Base-by-base conservation (phyloP, 768 basidiomycete species). In the Astraeus odoratus region DNA sequence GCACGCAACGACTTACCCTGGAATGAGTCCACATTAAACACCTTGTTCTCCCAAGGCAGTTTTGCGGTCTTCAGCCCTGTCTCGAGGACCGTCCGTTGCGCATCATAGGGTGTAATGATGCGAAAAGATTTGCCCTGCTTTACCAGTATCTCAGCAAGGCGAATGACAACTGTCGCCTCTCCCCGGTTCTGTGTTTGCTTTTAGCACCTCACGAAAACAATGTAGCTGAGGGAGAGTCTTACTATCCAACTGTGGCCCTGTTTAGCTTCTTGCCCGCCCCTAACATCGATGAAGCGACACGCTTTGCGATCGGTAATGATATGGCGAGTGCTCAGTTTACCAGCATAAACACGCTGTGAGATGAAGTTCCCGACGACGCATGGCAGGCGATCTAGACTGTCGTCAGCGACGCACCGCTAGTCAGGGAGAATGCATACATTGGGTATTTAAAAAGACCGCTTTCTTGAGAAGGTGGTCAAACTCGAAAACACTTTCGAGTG, bases 31-130 rank as follows among this genome's bases (percentile, higher is more conserved):
- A 88, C 77, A 51, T 83, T 86, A 65, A 84, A 87, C 24, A 77
- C 76, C 45, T 72, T 88, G 57, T 87, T 75, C 30, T 72, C 61
- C 80, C 78, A 83, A 0, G 59, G 27, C 5, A 90, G 57, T 0
- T 63, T 65, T 12, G 59, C 64, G 1, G 39, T 33, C 53, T 78
- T 71, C 60, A 91, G 75, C 5, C 48, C 53, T 1, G 58, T 54
- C 59, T 89, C 85, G 56, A 91, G 74, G 12, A 53, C 46, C 43
- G 57, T 71, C 13, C 83, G 67, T 57, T 91, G 88, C 1, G 69
- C 77, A 55, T 85, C 84, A 67, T 91, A 91, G 0, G 87, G 88
- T 5, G 83, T 88, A 39, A 92, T 82, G 42, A 91, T 76, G 37
- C 74, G 70, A 64, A 74, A 89, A 3, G 65, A 62, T 53, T 67